phyloP scores from a whole-genome alignment of 495 filamentous ascomycete genomes.

The Diplogelasinospora grovesii region DNA sequence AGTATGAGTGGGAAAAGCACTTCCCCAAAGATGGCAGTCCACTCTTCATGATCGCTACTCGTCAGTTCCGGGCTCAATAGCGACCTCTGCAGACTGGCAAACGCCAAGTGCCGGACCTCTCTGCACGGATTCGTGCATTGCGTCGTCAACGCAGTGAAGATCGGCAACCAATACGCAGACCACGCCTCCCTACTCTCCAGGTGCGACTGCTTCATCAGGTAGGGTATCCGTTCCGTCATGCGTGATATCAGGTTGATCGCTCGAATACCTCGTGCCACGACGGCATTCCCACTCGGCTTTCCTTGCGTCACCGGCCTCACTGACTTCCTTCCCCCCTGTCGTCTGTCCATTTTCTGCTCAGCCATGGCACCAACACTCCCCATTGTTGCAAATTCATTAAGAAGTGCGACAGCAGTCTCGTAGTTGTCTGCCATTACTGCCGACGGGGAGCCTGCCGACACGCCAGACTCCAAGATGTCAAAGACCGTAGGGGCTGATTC shows the following conservation, averaged over 20 bases:
- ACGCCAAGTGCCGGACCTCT: constrained; percentile 82
- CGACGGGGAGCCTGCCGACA: constrained; percentile 53
- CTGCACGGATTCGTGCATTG: constrained; percentile 95
- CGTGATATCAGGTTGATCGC: constrained; percentile 74
- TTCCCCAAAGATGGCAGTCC: constrained; percentile 90
- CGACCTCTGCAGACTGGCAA: constrained; percentile 79
- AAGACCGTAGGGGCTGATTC: constrained; percentile 74
- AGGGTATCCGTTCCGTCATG: constrained; percentile 72
- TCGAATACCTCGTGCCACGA: constrained; percentile 70
- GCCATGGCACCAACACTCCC: constrained; percentile 72
- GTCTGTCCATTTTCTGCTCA: constrained; percentile 75
- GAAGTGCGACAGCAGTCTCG: constrained; percentile 69
- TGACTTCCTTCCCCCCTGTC: constrained; percentile 37
- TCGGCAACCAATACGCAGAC: constrained; percentile 96
- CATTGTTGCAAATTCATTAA: constrained; percentile 85
- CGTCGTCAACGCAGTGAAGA: constrained; percentile 77
- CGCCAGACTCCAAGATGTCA: constrained; percentile 69
- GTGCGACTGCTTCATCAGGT: constrained; percentile 85
- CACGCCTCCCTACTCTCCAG: constrained; percentile 90
- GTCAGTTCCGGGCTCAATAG: constrained; percentile 74
- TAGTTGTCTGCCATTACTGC: constrained; percentile 95
- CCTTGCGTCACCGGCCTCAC: constrained; percentile 45
- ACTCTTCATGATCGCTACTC: constrained; percentile 74
- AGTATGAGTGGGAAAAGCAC: constrained; percentile 93
- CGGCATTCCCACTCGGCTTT: constrained; percentile 61